Conservation (phyloP, 192 early-diverging fungal genomes). For the Neocallimastix lanati region DNA sequence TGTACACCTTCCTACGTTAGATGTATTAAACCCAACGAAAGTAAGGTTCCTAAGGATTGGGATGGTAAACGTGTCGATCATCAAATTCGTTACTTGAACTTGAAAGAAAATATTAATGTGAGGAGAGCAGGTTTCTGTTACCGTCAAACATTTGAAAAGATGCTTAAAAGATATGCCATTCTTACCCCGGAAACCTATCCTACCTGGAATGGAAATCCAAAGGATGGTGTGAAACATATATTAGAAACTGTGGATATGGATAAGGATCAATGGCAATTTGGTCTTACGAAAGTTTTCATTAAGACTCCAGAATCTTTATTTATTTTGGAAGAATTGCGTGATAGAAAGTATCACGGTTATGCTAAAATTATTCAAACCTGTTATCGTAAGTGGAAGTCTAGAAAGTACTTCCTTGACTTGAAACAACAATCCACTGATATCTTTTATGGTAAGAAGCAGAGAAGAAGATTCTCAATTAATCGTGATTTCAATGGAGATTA, state of each 20-base stretch:
- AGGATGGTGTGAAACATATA: slow-evolving; percentile 57
- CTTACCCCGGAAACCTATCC: slow-evolving; percentile 56
- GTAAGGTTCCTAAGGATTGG: slow-evolving; percentile 78
- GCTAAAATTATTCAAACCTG: slow-evolving; percentile 87
- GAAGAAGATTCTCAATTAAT: slow-evolving; percentile 72
- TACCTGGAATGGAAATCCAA: slow-evolving; percentile 58
- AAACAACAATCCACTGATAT: slow-evolving; percentile 86
- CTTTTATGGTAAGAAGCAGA: slow-evolving; percentile 74
- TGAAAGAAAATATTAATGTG: slow-evolving; percentile 91
- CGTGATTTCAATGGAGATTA: slow-evolving; percentile 87
- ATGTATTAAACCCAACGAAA: slow-evolving; percentile 94
- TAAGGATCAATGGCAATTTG: slow-evolving; percentile 85
- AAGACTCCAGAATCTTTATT: slow-evolving; percentile 86
- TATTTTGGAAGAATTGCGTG: slow-evolving; percentile 75
- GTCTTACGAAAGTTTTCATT: slow-evolving; percentile 90
- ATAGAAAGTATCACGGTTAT: slow-evolving; percentile 91
- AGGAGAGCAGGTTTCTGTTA: slow-evolving; percentile 96
- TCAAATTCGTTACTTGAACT: slow-evolving; percentile 90
- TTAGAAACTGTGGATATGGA: slow-evolving; percentile 71
- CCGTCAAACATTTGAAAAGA: slow-evolving; percentile 83
- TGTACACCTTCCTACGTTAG: slow-evolving; percentile 91
- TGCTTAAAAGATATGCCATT: slow-evolving; percentile 54
- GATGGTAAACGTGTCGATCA: slow-evolving; percentile 78
- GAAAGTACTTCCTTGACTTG: slow-evolving; percentile 74
- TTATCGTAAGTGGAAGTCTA: slow-evolving; percentile 65